These are phyloP conservation scores for Russula foetens DNA, from an alignment of 768 basidiomycete genomes.

Conservation along the genomic window DNA sequence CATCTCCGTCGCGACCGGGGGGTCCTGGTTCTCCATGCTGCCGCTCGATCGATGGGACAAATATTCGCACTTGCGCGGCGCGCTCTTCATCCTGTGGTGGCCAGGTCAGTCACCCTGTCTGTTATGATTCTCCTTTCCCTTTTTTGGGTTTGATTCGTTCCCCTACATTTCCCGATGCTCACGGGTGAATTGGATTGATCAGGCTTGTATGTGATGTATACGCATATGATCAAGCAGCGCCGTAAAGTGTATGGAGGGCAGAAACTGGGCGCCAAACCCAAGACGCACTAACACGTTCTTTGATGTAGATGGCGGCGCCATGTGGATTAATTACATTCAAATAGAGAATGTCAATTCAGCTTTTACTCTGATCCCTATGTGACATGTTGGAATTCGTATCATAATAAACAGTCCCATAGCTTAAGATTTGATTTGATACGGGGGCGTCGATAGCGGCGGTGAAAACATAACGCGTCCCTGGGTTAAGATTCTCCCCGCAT, in stretches of 20 bases:
- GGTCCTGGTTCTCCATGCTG: background rate
- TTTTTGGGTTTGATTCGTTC: background rate
- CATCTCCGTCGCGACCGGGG: constrained; percentile 27
- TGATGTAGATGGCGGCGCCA: background rate
- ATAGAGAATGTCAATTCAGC: background rate
- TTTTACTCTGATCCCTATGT: background rate
- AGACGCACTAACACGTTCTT: constrained; percentile 21
- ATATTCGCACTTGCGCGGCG: constrained; percentile 32
- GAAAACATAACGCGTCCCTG: background rate
- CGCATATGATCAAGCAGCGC: constrained; percentile 52
- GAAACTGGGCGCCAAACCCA: constrained; percentile 31
- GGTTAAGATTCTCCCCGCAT: background rate
- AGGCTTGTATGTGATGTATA: constrained; percentile 49
- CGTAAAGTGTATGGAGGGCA: constrained; percentile 42
- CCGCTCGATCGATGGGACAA: constrained; percentile 33
- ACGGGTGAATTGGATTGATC: background rate
- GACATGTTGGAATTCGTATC: background rate
- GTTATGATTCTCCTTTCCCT: background rate
- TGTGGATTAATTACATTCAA: background rate
- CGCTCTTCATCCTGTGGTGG: constrained; percentile 78
- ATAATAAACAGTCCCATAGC: background rate
- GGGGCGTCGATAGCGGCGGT: too few species aligned
- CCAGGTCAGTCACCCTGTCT: constrained; percentile 52
- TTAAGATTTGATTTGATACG: background rate
- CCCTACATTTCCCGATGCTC: background rate